Evolutionary conservation across 768 basidiomycete species (phyloP), one percentile per base, ranked within the genome.

Genomic region (Leccinum obscurum): DNA sequence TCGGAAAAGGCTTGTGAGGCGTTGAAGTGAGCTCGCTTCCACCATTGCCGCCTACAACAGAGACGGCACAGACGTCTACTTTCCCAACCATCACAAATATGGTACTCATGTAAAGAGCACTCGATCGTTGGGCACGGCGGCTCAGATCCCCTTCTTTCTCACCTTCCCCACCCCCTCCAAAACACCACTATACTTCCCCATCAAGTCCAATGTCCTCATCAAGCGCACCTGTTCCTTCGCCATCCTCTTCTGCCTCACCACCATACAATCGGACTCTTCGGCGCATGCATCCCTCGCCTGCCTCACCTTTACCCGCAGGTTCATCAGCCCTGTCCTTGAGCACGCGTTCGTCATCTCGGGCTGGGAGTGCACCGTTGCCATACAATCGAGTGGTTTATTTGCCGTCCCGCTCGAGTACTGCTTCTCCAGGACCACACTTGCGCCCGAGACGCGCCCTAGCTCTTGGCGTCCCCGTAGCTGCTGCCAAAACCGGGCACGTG

Each of bases 171-270:
- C 8, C 28, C 28, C 8, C 28, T 8, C 8, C 28, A 30, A 2
- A 9, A 30, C 30, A 30, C 2, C 9, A 9, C 30, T 2, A 30
- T 34, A 87, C 74, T 93, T 93, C 68, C 92, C 95, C 14, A 81
- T 78, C 66, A 95, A 95, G 73, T 75, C 81, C 66, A 97, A 95
- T 69, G 54, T 82, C 2, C 80, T 98, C 76, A 92, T 95, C 70
- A 98, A 98, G 76, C 80, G 84, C 56, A 85, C 89, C 24, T 97
- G 96, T 95, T 81, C 92, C 7, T 78, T 78, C 34, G 79, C 83
- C 0, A 92, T 92, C 67, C 68, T 87, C 57, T 66, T 81, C 28
- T 88, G 83, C 80, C 30, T 80, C 54, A 86, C 89, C 1, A 81
- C 83, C 63, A 2, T 68, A 70, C 10, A 71, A 72, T 3, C 80